These are phyloP conservation scores for Suhomyces guaymorum DNA, from an alignment of 1,139 yeast species.

Conservation along the genomic window DNA sequence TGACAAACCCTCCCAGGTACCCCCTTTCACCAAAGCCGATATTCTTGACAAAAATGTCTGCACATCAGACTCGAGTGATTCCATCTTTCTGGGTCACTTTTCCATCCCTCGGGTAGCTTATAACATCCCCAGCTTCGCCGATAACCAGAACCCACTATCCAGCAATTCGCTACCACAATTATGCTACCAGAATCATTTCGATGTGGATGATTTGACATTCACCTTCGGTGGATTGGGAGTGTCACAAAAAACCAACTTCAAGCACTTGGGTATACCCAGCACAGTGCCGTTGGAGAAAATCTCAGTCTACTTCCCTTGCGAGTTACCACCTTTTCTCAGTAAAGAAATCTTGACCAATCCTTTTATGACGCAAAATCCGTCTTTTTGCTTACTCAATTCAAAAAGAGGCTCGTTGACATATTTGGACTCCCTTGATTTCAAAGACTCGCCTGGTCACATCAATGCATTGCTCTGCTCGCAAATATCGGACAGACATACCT, in stretches of 20 bases:
- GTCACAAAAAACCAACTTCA: constrained; percentile 23
- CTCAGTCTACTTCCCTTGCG: constrained; percentile 41
- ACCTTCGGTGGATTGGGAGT: constrained; percentile 42
- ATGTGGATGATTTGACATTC: constrained; percentile 34
- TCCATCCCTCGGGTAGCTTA: constrained; percentile 32
- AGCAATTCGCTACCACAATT: constrained; percentile 19
- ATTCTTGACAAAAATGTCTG: constrained; percentile 14
- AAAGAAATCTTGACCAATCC: constrained; percentile 39
- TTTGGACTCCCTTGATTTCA: constrained; percentile 28
- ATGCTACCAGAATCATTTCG: constrained; percentile 38
- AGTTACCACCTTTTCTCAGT: constrained; percentile 44
- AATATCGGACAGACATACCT: constrained; percentile 38
- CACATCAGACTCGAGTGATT: constrained; percentile 18
- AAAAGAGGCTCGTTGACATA: constrained; percentile 35
- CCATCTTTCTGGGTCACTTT: constrained; percentile 34
- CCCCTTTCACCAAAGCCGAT: too few relatives aligned
- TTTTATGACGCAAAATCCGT: constrained; percentile 30
- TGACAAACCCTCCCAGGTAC: too few relatives aligned
- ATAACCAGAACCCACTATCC: neutral
- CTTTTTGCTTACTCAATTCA: constrained; percentile 34
- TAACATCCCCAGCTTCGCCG: constrained; percentile 23
- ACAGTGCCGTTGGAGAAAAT: constrained; percentile 32
- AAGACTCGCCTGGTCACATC: constrained; percentile 31
- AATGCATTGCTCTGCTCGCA: constrained; percentile 31
- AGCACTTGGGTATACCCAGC: constrained; percentile 38